Conservation (phyloP, 2,329 filamentous ascomycete genomes). For the Microdochium trichocladiopsis region DNA sequence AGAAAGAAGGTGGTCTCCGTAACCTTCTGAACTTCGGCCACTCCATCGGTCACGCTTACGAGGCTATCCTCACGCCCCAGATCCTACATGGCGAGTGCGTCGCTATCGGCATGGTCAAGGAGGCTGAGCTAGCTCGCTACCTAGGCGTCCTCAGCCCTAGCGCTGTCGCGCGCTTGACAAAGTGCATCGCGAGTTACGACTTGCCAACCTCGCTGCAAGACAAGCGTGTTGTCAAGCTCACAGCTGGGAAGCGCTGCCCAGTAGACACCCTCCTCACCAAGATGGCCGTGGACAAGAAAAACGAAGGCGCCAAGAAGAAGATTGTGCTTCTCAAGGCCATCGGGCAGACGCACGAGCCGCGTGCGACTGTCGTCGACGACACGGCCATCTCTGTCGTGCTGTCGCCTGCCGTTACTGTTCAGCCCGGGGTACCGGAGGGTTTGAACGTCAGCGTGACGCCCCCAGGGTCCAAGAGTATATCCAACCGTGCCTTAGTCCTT, state of each 20-base stretch:
- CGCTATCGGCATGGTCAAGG: conserved; percentile 96
- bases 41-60: conserved; percentile 94
- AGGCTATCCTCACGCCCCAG: conserved; percentile 91
- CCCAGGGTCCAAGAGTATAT: conserved; percentile 95
- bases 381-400: conserved; percentile 75
- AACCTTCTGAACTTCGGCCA: conserved; percentile 97
- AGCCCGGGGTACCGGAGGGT: conserved; percentile 59
- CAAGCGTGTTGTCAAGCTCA: conserved; percentile 72
- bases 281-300: conserved; percentile 99
- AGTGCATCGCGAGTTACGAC: conserved; percentile 92
- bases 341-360: conserved; percentile 78
- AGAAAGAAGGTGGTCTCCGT: conserved; percentile 86
- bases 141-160: conserved; percentile 78
- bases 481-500: conserved; percentile 89
- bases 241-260: conserved; percentile 79
- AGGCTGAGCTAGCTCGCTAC: conserved; percentile 87
- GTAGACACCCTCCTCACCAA: conserved; percentile 81
- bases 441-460: conserved; percentile 73
- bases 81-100: conserved; percentile 94
- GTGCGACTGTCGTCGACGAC: conserved; percentile 85
- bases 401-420: conserved; percentile 69
- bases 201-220: conserved; percentile 81
- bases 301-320: conserved; percentile 91
- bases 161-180: conserved; percentile 81
- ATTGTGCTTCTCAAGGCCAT: conserved; percentile 89